Evolutionary conservation across 495 filamentous ascomycete species (phyloP).

Genomic region (Platismatia glauca): DNA sequence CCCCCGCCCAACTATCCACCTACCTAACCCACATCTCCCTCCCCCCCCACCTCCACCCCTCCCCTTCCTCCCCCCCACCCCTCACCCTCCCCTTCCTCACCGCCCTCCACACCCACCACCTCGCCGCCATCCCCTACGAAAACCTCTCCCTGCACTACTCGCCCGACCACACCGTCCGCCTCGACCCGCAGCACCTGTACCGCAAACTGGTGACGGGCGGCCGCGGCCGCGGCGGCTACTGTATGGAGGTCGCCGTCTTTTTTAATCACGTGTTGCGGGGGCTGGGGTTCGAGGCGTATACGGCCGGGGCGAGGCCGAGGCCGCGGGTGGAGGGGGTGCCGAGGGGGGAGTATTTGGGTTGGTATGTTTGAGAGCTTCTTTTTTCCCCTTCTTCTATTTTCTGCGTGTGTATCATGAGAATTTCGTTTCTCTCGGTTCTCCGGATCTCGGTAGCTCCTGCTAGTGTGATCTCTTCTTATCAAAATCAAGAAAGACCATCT

Average conservation of each 20-base stretch:
- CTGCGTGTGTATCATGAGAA: background rate
- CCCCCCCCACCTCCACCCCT: too few species aligned
- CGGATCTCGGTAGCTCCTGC: too few species aligned
- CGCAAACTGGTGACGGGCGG: background rate
- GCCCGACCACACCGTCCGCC: slow-evolving; percentile 37
- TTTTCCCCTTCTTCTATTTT: slow-evolving; percentile 4
- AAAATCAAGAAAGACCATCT: too few species aligned
- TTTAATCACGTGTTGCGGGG: background rate
- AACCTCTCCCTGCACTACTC: slow-evolving; percentile 53
- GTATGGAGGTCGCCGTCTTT: background rate
- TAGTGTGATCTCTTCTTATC: too few species aligned
- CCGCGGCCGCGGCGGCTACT: background rate
- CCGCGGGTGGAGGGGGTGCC: slow-evolving; percentile 41
- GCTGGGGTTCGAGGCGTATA: slow-evolving; percentile 32
- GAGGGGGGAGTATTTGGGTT: slow-evolving; percentile 27
- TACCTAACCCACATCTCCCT: background rate
- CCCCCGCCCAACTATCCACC: background rate
- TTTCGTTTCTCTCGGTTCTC: too few species aligned
- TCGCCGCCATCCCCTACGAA: slow-evolving; percentile 60
- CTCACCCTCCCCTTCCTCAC: slow-evolving; percentile 27
- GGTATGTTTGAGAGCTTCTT: slow-evolving; percentile 5
- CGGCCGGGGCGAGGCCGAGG: slow-evolving; percentile 36
- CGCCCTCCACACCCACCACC: background rate
- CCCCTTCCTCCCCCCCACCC: too few species aligned
- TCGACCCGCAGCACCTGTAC: slow-evolving; percentile 45